Percentiles rank a stretch among this genome's conserved stretches.
phyloP scores from a whole-genome alignment of 352 stramenopile species.

The Phytophthora macrochlamydospora region DNA sequence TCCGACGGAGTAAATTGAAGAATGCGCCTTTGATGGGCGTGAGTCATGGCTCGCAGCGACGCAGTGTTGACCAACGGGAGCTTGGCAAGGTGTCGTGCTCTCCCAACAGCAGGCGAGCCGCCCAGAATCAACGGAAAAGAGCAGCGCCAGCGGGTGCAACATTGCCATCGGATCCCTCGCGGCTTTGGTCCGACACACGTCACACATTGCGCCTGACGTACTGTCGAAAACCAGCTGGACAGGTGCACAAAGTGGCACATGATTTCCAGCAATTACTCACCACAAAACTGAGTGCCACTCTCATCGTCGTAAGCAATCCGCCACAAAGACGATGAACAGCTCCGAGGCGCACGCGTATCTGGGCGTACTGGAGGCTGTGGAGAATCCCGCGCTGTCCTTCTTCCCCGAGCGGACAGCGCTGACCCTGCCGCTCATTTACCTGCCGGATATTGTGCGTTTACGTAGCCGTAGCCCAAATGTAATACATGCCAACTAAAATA shows the following conservation, averaged over 20 bases:
- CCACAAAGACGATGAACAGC: not conserved
- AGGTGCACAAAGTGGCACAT: too few species aligned
- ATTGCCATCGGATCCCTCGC: not conserved
- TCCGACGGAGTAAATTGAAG: constrained; percentile 38
- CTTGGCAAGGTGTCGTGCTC: constrained; percentile 3
- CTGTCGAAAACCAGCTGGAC: not conserved
- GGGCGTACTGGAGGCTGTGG: constrained; percentile 65
- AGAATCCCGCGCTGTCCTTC: constrained; percentile 48
- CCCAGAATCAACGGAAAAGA: constrained; percentile 26
- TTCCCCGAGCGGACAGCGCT: constrained; percentile 58
- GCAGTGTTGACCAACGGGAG: not conserved
- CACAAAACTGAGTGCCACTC: too few species aligned
- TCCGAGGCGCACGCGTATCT: constrained; percentile 67
- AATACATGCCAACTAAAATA: not conserved
- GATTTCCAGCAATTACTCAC: too few species aligned
- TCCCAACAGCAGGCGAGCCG: constrained; percentile 32
- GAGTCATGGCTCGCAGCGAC: constrained; percentile 9
- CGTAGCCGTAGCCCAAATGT: not conserved
- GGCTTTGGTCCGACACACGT: not conserved
- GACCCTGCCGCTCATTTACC: constrained; percentile 68
- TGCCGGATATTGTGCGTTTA: constrained; percentile 71
- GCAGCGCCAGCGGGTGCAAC: constrained; percentile 12
- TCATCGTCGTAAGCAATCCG: not conserved
- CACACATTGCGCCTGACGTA: not conserved
- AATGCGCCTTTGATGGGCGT: constrained; percentile 6